Evolutionary conservation across 192 early-diverging fungal species (phyloP), one percentile per base, ranked within the genome.

Genomic region (Linnemannia hyalina): DNA sequence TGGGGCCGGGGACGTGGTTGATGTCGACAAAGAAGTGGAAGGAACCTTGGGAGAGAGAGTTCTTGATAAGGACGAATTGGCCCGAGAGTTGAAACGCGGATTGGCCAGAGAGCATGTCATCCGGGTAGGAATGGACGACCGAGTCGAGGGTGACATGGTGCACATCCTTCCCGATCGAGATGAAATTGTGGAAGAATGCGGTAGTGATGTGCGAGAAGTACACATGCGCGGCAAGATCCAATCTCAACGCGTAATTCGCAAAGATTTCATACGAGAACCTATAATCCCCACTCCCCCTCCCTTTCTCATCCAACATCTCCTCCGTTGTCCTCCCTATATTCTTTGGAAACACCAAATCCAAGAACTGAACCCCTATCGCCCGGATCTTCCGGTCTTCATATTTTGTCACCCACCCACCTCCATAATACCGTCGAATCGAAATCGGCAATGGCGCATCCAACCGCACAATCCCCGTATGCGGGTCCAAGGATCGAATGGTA

Each of bases 1-100:
- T 91, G 4, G 90, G 90, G 1, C 90, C 90, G 73, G 81, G 74
- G 35, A 91, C 80, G 65, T 89, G 76, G 32, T 68, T 88, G 41
- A 88, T 91, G 68, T 87, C 82, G 52, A 86, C 80, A 71, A 85
- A 89, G 9, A 88, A 85, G 38, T 91, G 90, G 80, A 88, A 89
- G 15, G 84, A 88, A 2, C 86, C 78, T 54, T 89, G 87, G 13
- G 81, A 85, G 70, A 88, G 83, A 16, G 87, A 85, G 68, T 80
- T 79, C 11, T 80, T 75, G 73, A 91, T 79, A 47, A 91, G 75
- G 7, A 87, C 65, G 20, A 88, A 35, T 60, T 91, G 90, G 0
- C 90, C 90, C 4, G 88, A 88, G 29, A 91, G 85, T 57, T 91
- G 88, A 73, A 89, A 91, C 2, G 87, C 88, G n/a, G 88, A 91